Base-by-base conservation (phyloP, 495 filamentous ascomycete species). In the Penicillium steckii region DNA sequence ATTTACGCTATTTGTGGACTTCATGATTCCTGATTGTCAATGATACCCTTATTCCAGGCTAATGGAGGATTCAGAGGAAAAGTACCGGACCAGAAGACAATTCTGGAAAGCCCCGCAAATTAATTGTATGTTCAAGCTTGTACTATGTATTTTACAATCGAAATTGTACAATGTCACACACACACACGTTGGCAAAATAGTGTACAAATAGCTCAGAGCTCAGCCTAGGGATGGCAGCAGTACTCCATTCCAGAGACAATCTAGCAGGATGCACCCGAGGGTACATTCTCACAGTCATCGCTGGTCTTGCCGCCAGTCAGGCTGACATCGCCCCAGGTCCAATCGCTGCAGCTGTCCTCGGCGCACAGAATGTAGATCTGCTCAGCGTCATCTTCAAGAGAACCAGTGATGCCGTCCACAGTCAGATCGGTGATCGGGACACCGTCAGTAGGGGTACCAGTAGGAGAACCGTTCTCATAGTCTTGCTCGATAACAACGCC, bases 401-500 rank as follows among this genome's bases (percentile, higher is more conserved):
- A 22, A 17, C 51, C 52, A 3, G 44, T 52, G 37, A 48, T 48
- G 17, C 38, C 43, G 1, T 52, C 21, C 8, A 53, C 42, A 7
- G 50, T 54, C 21, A 58, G 26, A 22, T 40, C 45, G 1, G 49
- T 48, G 37, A 57, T 57, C 4, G 78, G 75, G 23, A 86, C 78
- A 21, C 83, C 82, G 38, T 57, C 72, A 0, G 82, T 84, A 4
- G 82, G 75, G 12, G 52, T 75, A 12, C 80, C 81, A 15, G 75
- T 76, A 4, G 73, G 77, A 50, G 62, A 65, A 13, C 81, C 81
- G 44, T 80, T 79, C 61, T 79, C 66, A 48, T 85, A 87, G 61
- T 85, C 79, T 63, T 87, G 84, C 67, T 86, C 70, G 46, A 87
- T 80, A 33, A 84, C 64, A 44, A 87, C 81, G 25, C 83, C 84